These are phyloP conservation scores for Ammopiptanthus mongolicus DNA, from an alignment of 306 rosid species.

Conservation along the genomic window DNA sequence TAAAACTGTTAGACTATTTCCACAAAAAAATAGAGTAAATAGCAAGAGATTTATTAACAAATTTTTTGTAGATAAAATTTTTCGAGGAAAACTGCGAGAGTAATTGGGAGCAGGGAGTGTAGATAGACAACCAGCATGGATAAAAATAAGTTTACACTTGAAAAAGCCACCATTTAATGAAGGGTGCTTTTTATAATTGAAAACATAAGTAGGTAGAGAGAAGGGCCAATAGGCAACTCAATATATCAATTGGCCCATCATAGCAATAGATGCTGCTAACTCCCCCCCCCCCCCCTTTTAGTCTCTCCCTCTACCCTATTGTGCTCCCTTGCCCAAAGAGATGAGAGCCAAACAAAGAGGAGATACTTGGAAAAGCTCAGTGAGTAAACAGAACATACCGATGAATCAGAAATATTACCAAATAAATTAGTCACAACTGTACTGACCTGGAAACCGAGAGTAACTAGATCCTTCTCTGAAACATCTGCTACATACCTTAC, in stretches of 20 bases:
- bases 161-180: slow-evolving; percentile 5
- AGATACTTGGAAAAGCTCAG: background rate
- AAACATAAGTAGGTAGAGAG: background rate
- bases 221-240: background rate
- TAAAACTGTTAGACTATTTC: background rate
- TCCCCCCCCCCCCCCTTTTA: background rate
- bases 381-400: background rate
- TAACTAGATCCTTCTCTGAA: slow-evolving; percentile 86
- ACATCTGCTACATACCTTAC: slow-evolving; percentile 89
- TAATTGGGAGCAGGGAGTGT: background rate
- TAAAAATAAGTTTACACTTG: background rate
- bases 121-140: background rate
- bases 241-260: background rate
- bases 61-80: background rate
- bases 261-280: background rate
- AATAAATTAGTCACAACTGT: slow-evolving; percentile 7
- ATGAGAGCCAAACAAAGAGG: background rate
- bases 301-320: background rate
- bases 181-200: background rate
- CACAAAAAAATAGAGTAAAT: background rate
- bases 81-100: background rate
- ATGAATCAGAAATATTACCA: background rate
- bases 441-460: slow-evolving; percentile 93
- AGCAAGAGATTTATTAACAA: background rate
- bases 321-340: background rate